These are phyloP conservation scores for Monocercomonoides exilis DNA, from an alignment of 78 protist genomes.

Conservation along the genomic window DNA sequence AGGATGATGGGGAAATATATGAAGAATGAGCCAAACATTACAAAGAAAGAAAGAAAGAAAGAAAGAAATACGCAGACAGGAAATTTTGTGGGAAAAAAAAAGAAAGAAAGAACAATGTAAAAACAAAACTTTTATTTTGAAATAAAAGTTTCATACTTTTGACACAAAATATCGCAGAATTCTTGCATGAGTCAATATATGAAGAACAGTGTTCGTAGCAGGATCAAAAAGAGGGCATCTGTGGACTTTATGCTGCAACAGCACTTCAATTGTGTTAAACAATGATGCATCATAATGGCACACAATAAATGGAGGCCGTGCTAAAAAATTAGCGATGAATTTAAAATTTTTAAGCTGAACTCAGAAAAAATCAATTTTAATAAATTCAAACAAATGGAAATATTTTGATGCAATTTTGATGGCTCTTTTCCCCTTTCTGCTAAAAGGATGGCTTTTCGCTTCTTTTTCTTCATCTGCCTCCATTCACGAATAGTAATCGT, in stretches of 20 bases:
- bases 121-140: too few species aligned
- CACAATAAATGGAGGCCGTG: background rate
- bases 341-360: too few species aligned
- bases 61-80: background rate
- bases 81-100: too few species aligned
- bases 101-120: too few species aligned
- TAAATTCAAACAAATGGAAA: too few species aligned
- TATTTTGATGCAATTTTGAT: too few species aligned
- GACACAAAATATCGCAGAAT: conserved; percentile 28
- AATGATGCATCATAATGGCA: conserved; percentile 23
- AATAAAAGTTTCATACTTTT: background rate
- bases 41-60: background rate
- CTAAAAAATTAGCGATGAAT: too few species aligned
- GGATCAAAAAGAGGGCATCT: conserved; percentile 44
- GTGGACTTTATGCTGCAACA: conserved; percentile 30
- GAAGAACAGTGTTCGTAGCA: conserved; percentile 12
- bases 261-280: background rate
- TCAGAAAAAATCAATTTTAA: too few species aligned
- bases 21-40: too few species aligned
- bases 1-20: too few species aligned
- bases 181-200: conserved; percentile 41
- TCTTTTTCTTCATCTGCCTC: background rate
- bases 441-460: conserved; percentile 9
- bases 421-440: too few species aligned
- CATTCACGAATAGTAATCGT: conserved; percentile 31